A percentile compares a stretch with the other conserved stretches of the same genome.
phyloP scores from a whole-genome alignment of 2,329 filamentous ascomycete genomes.

The Xylaria sp. region DNA sequence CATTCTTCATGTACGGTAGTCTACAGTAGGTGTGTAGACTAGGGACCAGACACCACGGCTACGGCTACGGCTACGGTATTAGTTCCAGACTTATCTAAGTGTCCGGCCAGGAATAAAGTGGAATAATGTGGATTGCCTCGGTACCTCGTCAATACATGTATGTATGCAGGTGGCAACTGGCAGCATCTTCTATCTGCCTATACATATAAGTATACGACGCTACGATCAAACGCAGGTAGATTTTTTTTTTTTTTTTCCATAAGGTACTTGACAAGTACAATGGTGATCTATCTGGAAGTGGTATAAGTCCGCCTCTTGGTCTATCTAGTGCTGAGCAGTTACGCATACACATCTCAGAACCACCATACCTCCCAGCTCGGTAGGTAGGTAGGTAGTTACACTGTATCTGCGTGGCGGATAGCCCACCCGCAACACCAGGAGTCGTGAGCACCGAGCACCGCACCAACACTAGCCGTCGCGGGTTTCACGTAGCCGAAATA shows the following conservation, averaged over 20 bases:
- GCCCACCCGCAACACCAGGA: not conserved
- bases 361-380: not conserved
- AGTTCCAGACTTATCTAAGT: too few relatives aligned
- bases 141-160: not conserved
- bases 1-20: not conserved
- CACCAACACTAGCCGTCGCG: not conserved
- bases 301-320: slow-evolving; percentile 7
- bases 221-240: not conserved
- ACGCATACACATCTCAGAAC: not conserved
- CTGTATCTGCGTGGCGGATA: too few relatives aligned
- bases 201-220: not conserved
- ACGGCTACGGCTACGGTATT: too few relatives aligned
- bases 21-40: slow-evolving; percentile 1
- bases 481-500: not conserved
- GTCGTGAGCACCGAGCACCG: not conserved
- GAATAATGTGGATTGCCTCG: not conserved
- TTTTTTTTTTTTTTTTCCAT: too few relatives aligned
- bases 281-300: not conserved
- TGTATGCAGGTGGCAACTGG: not conserved
- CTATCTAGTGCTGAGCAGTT: not conserved
- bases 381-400: not conserved
- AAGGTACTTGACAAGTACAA: not conserved
- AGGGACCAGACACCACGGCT: too few relatives aligned
- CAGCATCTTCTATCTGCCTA: not conserved
- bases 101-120: slow-evolving; percentile 15